A percentile compares a stretch with the other conserved stretches of the same genome.
Evolutionary conservation across 176 grass and related monocot species (phyloP).

Genomic region (Tillandsia leiboldiana): DNA sequence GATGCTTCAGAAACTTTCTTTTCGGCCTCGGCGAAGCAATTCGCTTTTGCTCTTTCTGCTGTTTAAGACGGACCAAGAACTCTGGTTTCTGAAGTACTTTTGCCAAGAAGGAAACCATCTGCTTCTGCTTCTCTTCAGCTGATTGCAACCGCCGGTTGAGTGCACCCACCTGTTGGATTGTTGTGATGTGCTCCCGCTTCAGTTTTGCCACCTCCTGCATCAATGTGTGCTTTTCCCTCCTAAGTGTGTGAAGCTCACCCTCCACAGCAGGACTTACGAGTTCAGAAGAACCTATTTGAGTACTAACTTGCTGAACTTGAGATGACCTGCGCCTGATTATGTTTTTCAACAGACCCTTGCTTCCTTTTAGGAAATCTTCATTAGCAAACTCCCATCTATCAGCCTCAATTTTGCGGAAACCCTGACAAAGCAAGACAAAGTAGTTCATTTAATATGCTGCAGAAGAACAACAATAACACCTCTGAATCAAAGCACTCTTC

Average conservation of each 20-base stretch:
- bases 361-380: slow-evolving; percentile 62
- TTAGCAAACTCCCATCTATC: slow-evolving; percentile 98
- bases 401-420: slow-evolving; percentile 78
- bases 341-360: slow-evolving; percentile 57
- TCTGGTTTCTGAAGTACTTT: slow-evolving; percentile 58
- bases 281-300: slow-evolving; percentile 38
- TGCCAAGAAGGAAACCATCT: slow-evolving; percentile 82
- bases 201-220: slow-evolving; percentile 53
- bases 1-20: slow-evolving; percentile 72
- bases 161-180: slow-evolving; percentile 56
- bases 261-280: slow-evolving; percentile 29
- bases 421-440: slow-evolving; percentile 32
- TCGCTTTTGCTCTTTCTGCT: slow-evolving; percentile 36
- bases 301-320: slow-evolving; percentile 37
- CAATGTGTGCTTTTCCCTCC: slow-evolving; percentile 41
- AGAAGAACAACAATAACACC: neutral
- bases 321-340: slow-evolving; percentile 69
- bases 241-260: slow-evolving; percentile 46
- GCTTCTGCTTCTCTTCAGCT: slow-evolving; percentile 65
- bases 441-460: slow-evolving; percentile 6
- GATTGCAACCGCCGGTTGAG: slow-evolving; percentile 62
- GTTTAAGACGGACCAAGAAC: slow-evolving; percentile 48
- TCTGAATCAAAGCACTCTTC: too few species aligned
- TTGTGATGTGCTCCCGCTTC: slow-evolving; percentile 54
- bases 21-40: slow-evolving; percentile 30